These are phyloP conservation scores for Globisporangium apiculatum DNA, from an alignment of 352 stramenopile species.

Conservation along the genomic window DNA sequence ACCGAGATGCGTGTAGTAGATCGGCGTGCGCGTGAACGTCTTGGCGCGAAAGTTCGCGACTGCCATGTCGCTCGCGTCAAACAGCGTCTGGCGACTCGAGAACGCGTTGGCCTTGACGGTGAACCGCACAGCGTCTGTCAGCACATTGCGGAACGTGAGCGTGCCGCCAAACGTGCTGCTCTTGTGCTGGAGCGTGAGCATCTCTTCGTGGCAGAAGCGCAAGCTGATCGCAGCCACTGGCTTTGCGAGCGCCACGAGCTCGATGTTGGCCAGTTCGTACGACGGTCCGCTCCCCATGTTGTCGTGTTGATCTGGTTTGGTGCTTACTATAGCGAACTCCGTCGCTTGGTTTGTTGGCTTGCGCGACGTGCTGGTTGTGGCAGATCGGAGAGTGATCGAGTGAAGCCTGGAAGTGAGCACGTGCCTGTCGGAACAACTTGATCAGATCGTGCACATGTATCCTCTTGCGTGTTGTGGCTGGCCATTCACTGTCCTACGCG, in stretches of 20 bases:
- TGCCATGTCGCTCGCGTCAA: neutral
- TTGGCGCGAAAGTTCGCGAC: constrained; percentile 1
- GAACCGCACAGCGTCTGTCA: neutral
- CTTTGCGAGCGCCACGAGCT: neutral
- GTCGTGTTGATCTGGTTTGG: too few species aligned
- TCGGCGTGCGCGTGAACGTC: neutral
- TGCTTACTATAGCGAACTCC: too few species aligned
- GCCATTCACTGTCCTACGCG: too few species aligned
- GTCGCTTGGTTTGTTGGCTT: too few species aligned
- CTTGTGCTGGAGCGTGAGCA: neutral
- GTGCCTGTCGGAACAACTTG: too few species aligned
- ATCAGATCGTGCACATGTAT: too few species aligned
- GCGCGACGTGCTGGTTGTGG: too few species aligned
- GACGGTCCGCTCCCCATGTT: neutral
- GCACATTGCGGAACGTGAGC: neutral
- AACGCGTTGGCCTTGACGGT: neutral
- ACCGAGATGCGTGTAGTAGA: neutral
- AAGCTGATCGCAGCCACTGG: neutral
- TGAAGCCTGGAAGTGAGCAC: too few species aligned
- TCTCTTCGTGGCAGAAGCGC: neutral
- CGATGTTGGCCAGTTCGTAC: neutral
- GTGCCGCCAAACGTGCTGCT: neutral
- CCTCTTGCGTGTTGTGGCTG: too few species aligned
- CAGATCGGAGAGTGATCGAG: too few species aligned
- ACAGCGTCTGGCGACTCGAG: neutral